Conservation (phyloP, 148 eudicot genomes). For the Chenopodium suecicum region DNA sequence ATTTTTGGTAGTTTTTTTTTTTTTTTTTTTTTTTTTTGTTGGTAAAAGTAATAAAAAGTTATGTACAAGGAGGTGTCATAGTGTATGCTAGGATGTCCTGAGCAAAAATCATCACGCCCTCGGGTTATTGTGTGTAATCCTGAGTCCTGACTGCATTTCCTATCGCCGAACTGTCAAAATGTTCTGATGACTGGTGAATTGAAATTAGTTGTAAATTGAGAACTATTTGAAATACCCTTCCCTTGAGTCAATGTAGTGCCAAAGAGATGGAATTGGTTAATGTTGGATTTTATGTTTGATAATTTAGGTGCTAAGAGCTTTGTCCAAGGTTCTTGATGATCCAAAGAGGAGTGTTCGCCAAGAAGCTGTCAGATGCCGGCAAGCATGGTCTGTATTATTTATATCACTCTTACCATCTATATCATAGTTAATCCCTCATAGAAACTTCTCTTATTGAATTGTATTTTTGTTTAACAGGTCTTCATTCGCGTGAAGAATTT, state of each 20-base stretch:
- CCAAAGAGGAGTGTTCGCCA: conserved; percentile 83
- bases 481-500: conserved; percentile 41
- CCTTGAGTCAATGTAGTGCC: not conserved
- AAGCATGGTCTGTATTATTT: conserved; percentile 64
- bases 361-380: conserved; percentile 94
- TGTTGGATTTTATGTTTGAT: not conserved
- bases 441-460: not conserved
- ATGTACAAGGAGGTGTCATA: not conserved
- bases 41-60: no score
- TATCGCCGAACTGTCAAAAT: not conserved
- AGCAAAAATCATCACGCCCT: not conserved
- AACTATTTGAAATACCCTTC: not conserved
- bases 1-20: not conserved
- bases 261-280: not conserved
- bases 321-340: conserved; percentile 81
- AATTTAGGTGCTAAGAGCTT: conserved; percentile 62
- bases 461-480: conserved; percentile 39
- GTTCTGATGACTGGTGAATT: not conserved
- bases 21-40: no score
- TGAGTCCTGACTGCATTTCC: not conserved
- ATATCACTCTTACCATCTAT: not conserved
- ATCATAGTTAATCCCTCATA: not conserved
- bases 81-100: not conserved
- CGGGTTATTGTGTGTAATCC: not conserved
- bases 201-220: not conserved